A percentile compares a stretch with the other conserved stretches of the same genome.
Evolutionary conservation across 2,329 filamentous ascomycete species (phyloP).

Genomic region (Xylariaceae sp.): DNA sequence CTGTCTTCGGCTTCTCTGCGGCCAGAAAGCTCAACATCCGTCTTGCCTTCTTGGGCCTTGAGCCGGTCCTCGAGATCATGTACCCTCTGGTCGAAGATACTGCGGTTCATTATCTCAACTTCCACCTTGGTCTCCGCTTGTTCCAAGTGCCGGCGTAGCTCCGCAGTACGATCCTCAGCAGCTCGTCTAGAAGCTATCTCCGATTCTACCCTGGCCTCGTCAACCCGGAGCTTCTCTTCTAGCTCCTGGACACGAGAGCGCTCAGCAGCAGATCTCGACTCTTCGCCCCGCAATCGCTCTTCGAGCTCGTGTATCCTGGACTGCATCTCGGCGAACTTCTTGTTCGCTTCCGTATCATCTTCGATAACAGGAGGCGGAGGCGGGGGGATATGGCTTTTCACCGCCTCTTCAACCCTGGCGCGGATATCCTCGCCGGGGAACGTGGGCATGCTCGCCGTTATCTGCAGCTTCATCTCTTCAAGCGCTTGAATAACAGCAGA

Average conservation of each 20-base stretch:
- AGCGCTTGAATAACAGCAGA: constrained; percentile 61
- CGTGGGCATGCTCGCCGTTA: constrained; percentile 40
- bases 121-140: constrained; percentile 54
- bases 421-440: constrained; percentile 50
- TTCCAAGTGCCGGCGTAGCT: constrained; percentile 50
- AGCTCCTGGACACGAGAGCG: constrained; percentile 50
- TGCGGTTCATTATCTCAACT: constrained; percentile 56
- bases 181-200: constrained; percentile 44
- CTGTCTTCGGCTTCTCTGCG: constrained; percentile 67
- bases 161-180: constrained; percentile 49
- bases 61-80: constrained; percentile 65
- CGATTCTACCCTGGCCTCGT: constrained; percentile 44
- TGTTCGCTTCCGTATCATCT: constrained; percentile 47
- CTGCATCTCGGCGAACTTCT: constrained; percentile 55
- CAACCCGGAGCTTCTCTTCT: constrained; percentile 49
- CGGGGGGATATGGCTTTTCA: constrained; percentile 52
- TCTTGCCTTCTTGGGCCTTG: constrained; percentile 55
- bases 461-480: constrained; percentile 54
- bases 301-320: constrained; percentile 43
- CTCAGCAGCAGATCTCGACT: constrained; percentile 22
- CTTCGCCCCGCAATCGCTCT: constrained; percentile 25
- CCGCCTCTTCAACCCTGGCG: constrained; percentile 57
- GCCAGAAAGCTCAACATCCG: constrained; percentile 57
- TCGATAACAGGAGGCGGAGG: constrained; percentile 39
- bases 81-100: constrained; percentile 55